These are phyloP conservation scores for Diaporthe vaccinii DNA, from an alignment of 2,329 filamentous ascomycete genomes.

Conservation along the genomic window DNA sequence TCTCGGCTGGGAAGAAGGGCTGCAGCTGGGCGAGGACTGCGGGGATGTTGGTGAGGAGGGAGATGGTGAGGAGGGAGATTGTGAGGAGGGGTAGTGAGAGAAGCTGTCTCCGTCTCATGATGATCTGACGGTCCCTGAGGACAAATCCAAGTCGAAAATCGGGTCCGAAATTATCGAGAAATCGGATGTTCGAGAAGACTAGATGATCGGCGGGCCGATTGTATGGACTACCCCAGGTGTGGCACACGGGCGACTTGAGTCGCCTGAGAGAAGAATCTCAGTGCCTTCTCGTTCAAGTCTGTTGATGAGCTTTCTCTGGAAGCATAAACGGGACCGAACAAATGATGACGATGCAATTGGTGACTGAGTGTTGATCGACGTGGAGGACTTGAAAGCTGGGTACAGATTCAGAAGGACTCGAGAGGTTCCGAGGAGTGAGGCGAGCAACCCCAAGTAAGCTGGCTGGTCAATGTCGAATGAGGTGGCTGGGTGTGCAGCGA, in stretches of 20 bases:
- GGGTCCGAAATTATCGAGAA: conserved; percentile 17
- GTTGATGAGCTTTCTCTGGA: not conserved
- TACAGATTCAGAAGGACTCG: not conserved
- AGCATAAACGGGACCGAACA: not conserved
- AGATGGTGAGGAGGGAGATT: conserved; percentile 18
- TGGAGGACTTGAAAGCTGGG: not conserved
- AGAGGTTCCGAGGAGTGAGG: not conserved
- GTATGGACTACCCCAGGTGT: not conserved
- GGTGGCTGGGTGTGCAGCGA: conserved; percentile 39
- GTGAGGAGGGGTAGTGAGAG: conserved; percentile 19
- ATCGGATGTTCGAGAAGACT: not conserved
- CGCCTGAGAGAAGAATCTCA: not conserved
- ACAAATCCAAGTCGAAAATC: not conserved
- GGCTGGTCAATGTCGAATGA: conserved; percentile 37
- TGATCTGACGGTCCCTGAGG: conserved; percentile 20
- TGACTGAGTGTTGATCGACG: not conserved
- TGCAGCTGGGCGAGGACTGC: conserved; percentile 44
- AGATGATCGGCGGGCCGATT: not conserved
- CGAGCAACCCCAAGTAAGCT: conserved; percentile 23
- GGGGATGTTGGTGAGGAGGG: conserved; percentile 36
- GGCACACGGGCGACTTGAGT: not conserved
- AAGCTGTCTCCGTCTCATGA: conserved; percentile 37
- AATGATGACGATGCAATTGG: not conserved
- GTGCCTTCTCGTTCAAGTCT: not conserved
- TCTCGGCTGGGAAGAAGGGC: conserved; percentile 49